These are phyloP conservation scores for Zymoseptoria ardabiliae DNA, from an alignment of 2,329 filamentous ascomycete genomes.

Conservation along the genomic window DNA sequence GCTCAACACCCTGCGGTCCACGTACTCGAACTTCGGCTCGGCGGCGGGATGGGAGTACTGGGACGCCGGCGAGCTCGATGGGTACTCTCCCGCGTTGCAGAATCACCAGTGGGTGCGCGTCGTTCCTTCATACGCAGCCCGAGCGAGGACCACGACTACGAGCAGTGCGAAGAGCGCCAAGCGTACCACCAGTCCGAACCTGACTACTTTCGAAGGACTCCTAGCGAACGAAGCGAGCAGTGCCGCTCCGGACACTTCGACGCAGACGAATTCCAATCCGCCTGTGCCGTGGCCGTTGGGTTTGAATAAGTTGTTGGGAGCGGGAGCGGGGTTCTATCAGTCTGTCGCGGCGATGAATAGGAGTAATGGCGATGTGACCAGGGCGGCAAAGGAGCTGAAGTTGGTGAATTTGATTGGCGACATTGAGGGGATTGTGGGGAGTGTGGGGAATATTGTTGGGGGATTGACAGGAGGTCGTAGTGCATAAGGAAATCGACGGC, in stretches of 20 bases:
- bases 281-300: slow-evolving; percentile 17
- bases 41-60: slow-evolving; percentile 27
- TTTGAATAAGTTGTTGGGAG: slow-evolving; percentile 8
- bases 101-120: background rate
- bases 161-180: background rate
- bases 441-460: background rate
- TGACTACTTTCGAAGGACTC: too few species aligned
- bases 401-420: slow-evolving; percentile 1
- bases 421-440: background rate
- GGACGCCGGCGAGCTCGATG: slow-evolving; percentile 17
- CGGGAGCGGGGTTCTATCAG: slow-evolving; percentile 8
- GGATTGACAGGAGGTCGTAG: background rate
- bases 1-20: slow-evolving; percentile 16
- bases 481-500: background rate
- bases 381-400: slow-evolving; percentile 8
- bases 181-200: too few species aligned
- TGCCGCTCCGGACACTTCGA: background rate
- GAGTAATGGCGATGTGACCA: slow-evolving; percentile 8
- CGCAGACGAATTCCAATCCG: background rate
- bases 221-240: background rate
- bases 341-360: slow-evolving; percentile 14
- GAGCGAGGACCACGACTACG: background rate
- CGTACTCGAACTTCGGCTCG: slow-evolving; percentile 17
- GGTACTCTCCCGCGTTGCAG: background rate
- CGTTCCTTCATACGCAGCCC: background rate